Base-by-base conservation (phyloP, 2,329 filamentous ascomycete genomes). In the Chalara sp. region DNA sequence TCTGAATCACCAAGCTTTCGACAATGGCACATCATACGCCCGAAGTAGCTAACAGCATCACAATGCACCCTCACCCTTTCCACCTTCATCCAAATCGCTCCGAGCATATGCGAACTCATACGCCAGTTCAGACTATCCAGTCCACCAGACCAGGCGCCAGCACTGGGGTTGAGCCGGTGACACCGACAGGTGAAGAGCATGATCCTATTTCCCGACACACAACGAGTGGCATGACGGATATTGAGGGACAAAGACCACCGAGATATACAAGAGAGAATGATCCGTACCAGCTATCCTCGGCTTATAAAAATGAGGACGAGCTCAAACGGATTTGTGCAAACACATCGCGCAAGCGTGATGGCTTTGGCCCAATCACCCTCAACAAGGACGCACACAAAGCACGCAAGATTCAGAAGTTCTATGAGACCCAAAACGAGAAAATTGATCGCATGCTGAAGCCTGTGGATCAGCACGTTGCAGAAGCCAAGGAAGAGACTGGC, bases 371-470 rank as follows among this genome's bases (percentile, higher is more conserved):
- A 46, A 60, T 59, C 50, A 62, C 53, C 52, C 69, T 68, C 56
- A 63, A 54, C 48, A 60, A 56, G 11, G 65, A 65, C 45, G 66
- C 70, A 42, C 68, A 68, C 56, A 70, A 69, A 52, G 69, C 67
- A 56, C 63, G 69, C 57, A 68, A 63, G 46, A 67, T 97, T 12
- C 79, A 87, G 62, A 79, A 81, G 47, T 97, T 96, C 72, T 97
- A 97, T 75, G 80, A 89, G 66, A 77, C 78, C 32, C 92, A 99
- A 66, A 99, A 99, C 66, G 88, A 91, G 67, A 91, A 89, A 61
- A 99, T 99, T 58, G 83, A 96, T 72, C 82, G 89, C 8, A 79
- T 96, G 70, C 76, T 97, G 58, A 96, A 96, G 72, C 85, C 87
- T 3, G 92, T 97, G 2, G 89, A 96, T 63, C 89, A 96, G 64